Evolutionary conservation across 2,329 filamentous ascomycete genomes (phyloP).

Genomic region (Claviceps fusiformis): DNA sequence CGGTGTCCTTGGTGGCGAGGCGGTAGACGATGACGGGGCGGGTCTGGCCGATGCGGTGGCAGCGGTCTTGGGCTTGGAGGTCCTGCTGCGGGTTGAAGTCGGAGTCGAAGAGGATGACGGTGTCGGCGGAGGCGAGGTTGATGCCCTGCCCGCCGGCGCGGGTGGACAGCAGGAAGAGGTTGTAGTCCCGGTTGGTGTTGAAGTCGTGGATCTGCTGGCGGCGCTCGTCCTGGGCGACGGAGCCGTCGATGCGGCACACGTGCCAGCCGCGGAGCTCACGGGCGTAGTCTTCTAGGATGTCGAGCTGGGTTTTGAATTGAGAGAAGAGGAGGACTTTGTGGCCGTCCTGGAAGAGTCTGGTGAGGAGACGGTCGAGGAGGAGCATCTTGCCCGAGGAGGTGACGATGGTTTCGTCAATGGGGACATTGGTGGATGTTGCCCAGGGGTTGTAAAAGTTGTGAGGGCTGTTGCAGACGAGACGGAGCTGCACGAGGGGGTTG

Average conservation of each 20-base stretch:
- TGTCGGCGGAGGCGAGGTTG: constrained; percentile 83
- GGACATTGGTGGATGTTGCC: constrained; percentile 41
- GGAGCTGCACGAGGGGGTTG: constrained; percentile 83
- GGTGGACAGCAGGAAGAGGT: constrained; percentile 78
- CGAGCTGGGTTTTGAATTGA: constrained; percentile 88
- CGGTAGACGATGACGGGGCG: constrained; percentile 86
- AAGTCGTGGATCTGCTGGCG: constrained; percentile 60
- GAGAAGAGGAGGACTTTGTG: constrained; percentile 96
- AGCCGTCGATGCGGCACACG: constrained; percentile 81
- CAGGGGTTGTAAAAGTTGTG: constrained; percentile 97
- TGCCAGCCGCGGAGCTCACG: constrained; percentile 61
- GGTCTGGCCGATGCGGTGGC: constrained; percentile 88
- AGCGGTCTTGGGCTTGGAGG: constrained; percentile 88
- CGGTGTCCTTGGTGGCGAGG: constrained; percentile 81
- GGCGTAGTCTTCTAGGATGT: constrained; percentile 82
- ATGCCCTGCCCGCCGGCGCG: constrained; percentile 90
- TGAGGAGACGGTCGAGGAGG: constrained; percentile 74
- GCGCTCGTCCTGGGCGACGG: constrained; percentile 61
- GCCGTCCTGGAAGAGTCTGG: constrained; percentile 54
- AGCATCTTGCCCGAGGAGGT: constrained; percentile 93
- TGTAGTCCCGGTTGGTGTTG: constrained; percentile 50
- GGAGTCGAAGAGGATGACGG: constrained; percentile 77
- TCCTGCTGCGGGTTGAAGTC: constrained; percentile 97
- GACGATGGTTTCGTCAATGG: constrained; percentile 67
- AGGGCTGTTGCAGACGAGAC: constrained; percentile 82